phyloP scores from a whole-genome alignment of 148 eudicot species.

The Tetragonia tetragonoides region DNA sequence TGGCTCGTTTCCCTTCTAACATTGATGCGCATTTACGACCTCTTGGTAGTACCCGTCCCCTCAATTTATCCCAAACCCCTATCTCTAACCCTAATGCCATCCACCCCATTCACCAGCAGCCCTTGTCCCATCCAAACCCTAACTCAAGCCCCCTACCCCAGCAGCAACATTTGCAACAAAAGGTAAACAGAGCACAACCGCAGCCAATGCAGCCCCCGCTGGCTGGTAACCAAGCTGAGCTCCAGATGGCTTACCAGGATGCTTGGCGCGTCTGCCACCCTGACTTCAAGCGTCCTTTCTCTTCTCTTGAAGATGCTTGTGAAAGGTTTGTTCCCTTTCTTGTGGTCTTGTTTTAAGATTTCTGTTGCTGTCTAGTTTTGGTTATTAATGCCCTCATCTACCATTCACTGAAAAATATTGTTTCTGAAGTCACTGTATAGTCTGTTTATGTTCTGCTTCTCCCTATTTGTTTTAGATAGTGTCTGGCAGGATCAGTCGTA shows the following conservation, averaged over 20 bases:
- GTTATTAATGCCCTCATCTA: neutral
- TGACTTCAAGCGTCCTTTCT: slow-evolving; percentile 74
- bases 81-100: slow-evolving; percentile 24
- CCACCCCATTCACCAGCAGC: slow-evolving; percentile 22
- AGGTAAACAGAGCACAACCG: slow-evolving; percentile 4
- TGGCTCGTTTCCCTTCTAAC: slow-evolving; percentile 80
- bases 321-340: slow-evolving; percentile 50
- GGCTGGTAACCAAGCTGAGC: slow-evolving; percentile 50
- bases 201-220: slow-evolving; percentile 24
- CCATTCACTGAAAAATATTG: neutral
- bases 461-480: neutral
- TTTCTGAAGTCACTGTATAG: neutral
- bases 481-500: neutral
- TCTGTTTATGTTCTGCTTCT: neutral
- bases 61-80: slow-evolving; percentile 22
- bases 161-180: slow-evolving; percentile 35
- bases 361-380: neutral
- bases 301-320: slow-evolving; percentile 92
- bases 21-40: slow-evolving; percentile 74
- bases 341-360: neutral
- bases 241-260: slow-evolving; percentile 91
- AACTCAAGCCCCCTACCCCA: slow-evolving; percentile 27
- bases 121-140: slow-evolving; percentile 30
- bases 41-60: slow-evolving; percentile 37
- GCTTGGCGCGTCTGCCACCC: slow-evolving; percentile 96